Evolutionary conservation across 305 asterid species (phyloP).

Genomic region (Ajuga reptans): DNA sequence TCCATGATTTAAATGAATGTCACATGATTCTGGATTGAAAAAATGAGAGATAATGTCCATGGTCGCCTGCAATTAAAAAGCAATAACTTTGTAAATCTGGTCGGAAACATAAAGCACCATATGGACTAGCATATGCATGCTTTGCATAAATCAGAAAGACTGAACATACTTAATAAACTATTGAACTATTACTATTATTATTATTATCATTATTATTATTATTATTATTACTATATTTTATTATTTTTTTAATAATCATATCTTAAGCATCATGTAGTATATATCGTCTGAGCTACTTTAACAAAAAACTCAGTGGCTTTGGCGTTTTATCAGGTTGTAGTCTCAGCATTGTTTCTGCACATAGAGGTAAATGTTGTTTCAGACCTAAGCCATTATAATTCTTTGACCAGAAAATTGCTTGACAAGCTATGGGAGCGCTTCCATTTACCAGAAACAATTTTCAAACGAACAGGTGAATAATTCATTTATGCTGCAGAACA

Average conservation of each 20-base stretch:
- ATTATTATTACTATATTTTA: not conserved
- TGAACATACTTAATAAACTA: not conserved
- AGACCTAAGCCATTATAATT: not conserved
- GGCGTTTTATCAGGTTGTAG: not conserved
- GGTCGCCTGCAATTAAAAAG: slow-evolving; percentile 50
- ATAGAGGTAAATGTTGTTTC: not conserved
- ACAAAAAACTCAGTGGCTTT: not conserved
- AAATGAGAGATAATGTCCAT: slow-evolving; percentile 61
- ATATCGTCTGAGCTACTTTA: not conserved
- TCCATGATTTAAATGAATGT: slow-evolving; percentile 84
- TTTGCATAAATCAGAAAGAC: not conserved
- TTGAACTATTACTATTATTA: too few relatives aligned
- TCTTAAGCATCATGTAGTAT: not conserved
- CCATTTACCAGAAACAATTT: not conserved
- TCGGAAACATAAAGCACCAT: not conserved
- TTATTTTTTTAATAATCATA: too few relatives aligned
- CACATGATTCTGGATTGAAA: slow-evolving; percentile 71
- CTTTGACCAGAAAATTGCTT: not conserved
- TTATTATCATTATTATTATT: too few relatives aligned
- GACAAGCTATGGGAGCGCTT: not conserved
- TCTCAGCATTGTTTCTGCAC: not conserved
- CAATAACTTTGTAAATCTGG: slow-evolving; percentile 8
- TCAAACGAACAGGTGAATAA: not conserved
- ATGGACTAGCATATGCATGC: slow-evolving; percentile 2
- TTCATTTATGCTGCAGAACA: not conserved